phyloP scores from a whole-genome alignment of 2,329 filamentous ascomycete genomes.

The Chlorencoelia australis region DNA sequence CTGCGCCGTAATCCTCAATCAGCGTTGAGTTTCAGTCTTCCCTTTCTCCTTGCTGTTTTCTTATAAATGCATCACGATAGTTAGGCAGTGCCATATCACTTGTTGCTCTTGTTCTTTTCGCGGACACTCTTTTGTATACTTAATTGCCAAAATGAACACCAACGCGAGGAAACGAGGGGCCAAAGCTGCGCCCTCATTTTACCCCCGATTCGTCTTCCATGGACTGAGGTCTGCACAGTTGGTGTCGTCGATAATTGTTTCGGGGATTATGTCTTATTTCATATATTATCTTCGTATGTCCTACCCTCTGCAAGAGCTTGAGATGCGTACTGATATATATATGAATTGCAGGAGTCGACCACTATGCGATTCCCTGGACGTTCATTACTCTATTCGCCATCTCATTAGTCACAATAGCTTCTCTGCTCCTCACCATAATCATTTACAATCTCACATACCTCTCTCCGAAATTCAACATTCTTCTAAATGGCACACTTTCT shows the following conservation, averaged over 20 bases:
- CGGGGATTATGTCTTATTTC: conserved; percentile 23
- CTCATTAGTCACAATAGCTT: conserved; percentile 17
- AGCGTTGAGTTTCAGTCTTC: no score
- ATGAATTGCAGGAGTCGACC: conserved; percentile 12
- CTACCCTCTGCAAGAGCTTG: neutral
- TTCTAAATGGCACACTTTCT: conserved; percentile 17
- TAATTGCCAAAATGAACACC: conserved; percentile 2
- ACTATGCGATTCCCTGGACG: conserved; percentile 21
- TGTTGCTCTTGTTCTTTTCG: no score
- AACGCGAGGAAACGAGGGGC: conserved; percentile 3
- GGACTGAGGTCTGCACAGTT: conserved; percentile 19
- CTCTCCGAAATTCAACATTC: conserved; percentile 21
- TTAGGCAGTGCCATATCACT: no score
- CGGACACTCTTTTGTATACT: no score
- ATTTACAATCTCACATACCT: conserved; percentile 25
- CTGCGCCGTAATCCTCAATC: no score
- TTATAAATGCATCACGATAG: no score
- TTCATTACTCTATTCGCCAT: conserved; percentile 22
- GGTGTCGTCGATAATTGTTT: conserved; percentile 17
- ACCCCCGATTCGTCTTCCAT: conserved; percentile 22
- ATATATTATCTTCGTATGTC: conserved; percentile 22
- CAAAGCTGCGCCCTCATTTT: conserved; percentile 20
- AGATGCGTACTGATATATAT: neutral
- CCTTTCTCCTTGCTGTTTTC: no score
- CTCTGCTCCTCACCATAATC: conserved; percentile 19